Base-by-base conservation (phyloP, 345 rosid species). In the Leavenworthia alabamica region DNA sequence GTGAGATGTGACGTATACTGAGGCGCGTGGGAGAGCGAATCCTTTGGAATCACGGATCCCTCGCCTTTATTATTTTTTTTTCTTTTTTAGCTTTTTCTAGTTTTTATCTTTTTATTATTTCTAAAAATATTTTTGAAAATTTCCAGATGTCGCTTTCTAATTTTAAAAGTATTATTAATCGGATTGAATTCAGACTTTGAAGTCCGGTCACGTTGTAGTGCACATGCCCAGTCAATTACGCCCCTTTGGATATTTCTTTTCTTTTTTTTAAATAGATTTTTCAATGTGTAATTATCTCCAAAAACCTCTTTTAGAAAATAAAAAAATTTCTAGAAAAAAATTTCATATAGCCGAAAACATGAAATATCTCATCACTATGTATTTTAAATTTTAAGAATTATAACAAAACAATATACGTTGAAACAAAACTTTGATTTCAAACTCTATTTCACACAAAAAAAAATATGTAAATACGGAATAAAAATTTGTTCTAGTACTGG, bases 21-120 rank as follows among this genome's bases (percentile, higher is more conserved):
- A 43, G 60, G 77, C 77, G 87, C 89, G 91, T 84, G 84, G 81
- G 59, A 28, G 60, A 66, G 67, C 52, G 66, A 73, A 72, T 44
- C 56, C 79, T 48, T 66, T 40, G 81, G 68, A 73, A 73, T 78
- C 89, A 81, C 83, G 89, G 82, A 74, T 68, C 56, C 68, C 76
- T 72, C 47, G 72, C 81, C 14, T 50, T 13, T 51, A 45, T 23
- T n/a, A 10, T 4, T 20, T 50, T 19, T 28, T 2, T 36, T 32
- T 10, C 19, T 12, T 19, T n/a, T 50, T 40, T 57, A 47, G 48
- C 51, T 7, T 51, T 66, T 72, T 48, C 46, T 22, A 20, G 14
- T 41, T 62, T 39, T 17, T 17, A 6, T 10, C 12, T 49, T 55
- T 63, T 16, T 42, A 20, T 20, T 12, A 15, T 37, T 36, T 46